A percentile compares a stretch with the other conserved stretches of the same genome.
Conservation (phyloP, 2,329 filamentous ascomycete genomes). For the Aciculosporium take region DNA sequence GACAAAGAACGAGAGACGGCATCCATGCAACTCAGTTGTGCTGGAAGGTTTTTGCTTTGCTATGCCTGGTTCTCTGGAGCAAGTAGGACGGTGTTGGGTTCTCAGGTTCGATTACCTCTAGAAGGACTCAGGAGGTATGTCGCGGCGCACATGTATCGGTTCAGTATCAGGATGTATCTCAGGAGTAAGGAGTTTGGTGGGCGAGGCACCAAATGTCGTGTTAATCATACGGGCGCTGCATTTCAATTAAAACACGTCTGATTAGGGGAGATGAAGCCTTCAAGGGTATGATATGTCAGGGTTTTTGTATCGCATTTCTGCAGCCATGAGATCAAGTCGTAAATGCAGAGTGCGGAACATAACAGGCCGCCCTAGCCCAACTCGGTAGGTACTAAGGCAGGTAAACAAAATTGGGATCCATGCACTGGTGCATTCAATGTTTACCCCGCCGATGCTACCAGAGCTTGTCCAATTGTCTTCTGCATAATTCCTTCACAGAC, state of each 20-base stretch:
- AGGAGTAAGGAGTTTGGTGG: neutral
- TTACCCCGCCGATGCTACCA: too few relatives aligned
- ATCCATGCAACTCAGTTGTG: neutral
- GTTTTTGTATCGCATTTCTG: too few relatives aligned
- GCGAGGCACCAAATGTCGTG: neutral
- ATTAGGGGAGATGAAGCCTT: too few relatives aligned
- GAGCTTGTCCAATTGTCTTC: neutral
- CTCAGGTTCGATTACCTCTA: neutral
- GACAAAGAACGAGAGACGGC: neutral
- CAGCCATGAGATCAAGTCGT: too few relatives aligned
- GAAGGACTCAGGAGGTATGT: neutral
- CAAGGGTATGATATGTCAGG: too few relatives aligned
- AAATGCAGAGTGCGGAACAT: neutral
- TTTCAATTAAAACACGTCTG: neutral
- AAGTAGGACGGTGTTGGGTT: neutral
- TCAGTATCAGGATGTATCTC: neutral
- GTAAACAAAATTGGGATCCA: too few relatives aligned
- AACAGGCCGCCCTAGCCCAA: neutral
- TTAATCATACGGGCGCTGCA: neutral
- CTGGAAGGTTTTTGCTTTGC: neutral
- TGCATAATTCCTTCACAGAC: neutral
- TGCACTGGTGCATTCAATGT: too few relatives aligned
- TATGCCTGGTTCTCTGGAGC: neutral
- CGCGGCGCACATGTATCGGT: neutral
- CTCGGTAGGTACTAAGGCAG: too few relatives aligned